These are phyloP conservation scores for Exophiala alcalophila DNA, from an alignment of 2,329 filamentous ascomycete genomes.

Conservation along the genomic window DNA sequence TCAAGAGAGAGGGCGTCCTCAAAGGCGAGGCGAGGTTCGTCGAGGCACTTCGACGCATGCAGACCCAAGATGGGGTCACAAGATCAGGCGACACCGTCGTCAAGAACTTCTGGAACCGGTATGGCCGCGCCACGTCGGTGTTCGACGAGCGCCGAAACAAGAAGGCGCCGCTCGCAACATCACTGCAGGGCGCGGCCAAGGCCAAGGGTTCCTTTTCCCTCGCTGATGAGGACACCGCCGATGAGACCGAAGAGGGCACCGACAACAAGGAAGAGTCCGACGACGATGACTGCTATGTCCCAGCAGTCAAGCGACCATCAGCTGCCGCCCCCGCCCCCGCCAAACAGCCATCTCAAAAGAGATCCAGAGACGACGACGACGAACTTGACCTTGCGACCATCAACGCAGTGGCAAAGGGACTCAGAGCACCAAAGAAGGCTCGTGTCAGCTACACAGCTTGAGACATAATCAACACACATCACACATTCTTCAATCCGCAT, in stretches of 20 bases:
- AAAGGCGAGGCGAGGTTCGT: slow-evolving; percentile 24
- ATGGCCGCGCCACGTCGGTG: slow-evolving; percentile 21
- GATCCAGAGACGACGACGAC: slow-evolving; percentile 13
- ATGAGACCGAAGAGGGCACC: neutral
- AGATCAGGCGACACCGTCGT: slow-evolving; percentile 14
- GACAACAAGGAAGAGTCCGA: slow-evolving; percentile 10
- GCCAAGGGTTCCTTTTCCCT: neutral
- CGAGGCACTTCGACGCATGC: slow-evolving; percentile 23
- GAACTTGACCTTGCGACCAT: slow-evolving; percentile 8
- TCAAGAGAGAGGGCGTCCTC: slow-evolving; percentile 17
- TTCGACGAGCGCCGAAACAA: slow-evolving; percentile 28
- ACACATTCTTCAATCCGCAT: no score
- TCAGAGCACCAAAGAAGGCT: slow-evolving; percentile 6
- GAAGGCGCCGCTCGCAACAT: slow-evolving; percentile 19
- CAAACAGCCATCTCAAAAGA: slow-evolving; percentile 4
- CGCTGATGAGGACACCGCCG: neutral
- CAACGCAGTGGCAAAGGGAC: slow-evolving; percentile 6
- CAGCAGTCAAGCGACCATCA: no score
- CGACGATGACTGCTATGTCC: no score
- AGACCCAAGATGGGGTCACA: slow-evolving; percentile 6
- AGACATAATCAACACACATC: neutral
- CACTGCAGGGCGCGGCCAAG: slow-evolving; percentile 14
- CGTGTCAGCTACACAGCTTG: neutral
- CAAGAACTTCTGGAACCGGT: slow-evolving; percentile 30
- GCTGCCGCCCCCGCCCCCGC: slow-evolving; percentile 3